These are phyloP conservation scores for Blastomyces gilchristii DNA, from an alignment of 2,329 filamentous ascomycete genomes.

Conservation along the genomic window DNA sequence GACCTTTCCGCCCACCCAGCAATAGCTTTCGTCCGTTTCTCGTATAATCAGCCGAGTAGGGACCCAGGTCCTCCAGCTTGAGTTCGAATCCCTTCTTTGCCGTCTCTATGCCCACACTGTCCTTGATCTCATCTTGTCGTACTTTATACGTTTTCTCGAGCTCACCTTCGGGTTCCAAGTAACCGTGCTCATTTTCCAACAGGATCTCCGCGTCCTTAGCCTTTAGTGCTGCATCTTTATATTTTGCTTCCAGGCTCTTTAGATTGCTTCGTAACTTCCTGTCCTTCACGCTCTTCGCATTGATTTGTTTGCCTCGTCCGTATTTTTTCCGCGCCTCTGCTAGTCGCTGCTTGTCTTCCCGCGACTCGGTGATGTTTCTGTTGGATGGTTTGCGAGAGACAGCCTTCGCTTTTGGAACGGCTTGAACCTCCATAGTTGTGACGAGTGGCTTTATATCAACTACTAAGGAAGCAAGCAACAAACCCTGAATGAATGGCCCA, in stretches of 20 bases:
- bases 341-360: slow-evolving; percentile 31
- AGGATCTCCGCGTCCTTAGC: slow-evolving; percentile 94
- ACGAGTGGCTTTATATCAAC: not conserved
- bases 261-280: slow-evolving; percentile 81
- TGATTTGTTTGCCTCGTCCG: slow-evolving; percentile 69
- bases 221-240: slow-evolving; percentile 66
- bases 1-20: slow-evolving; percentile 80
- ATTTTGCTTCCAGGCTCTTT: slow-evolving; percentile 67
- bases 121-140: slow-evolving; percentile 72
- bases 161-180: slow-evolving; percentile 77
- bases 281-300: slow-evolving; percentile 65
- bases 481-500: not conserved
- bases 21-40: slow-evolving; percentile 79
- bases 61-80: slow-evolving; percentile 69
- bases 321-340: slow-evolving; percentile 60
- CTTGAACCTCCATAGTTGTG: slow-evolving; percentile 18
- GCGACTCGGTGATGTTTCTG: slow-evolving; percentile 20
- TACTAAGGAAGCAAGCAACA: not conserved
- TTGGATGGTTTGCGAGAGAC: slow-evolving; percentile 4
- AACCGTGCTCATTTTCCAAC: slow-evolving; percentile 74
- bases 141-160: slow-evolving; percentile 90
- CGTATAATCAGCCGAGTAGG: slow-evolving; percentile 82
- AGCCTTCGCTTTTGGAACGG: slow-evolving; percentile 21
- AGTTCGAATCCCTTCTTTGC: slow-evolving; percentile 91
- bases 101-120: slow-evolving; percentile 65